phyloP scores from a whole-genome alignment of 345 rosid species.

The Limnanthes douglasii region DNA sequence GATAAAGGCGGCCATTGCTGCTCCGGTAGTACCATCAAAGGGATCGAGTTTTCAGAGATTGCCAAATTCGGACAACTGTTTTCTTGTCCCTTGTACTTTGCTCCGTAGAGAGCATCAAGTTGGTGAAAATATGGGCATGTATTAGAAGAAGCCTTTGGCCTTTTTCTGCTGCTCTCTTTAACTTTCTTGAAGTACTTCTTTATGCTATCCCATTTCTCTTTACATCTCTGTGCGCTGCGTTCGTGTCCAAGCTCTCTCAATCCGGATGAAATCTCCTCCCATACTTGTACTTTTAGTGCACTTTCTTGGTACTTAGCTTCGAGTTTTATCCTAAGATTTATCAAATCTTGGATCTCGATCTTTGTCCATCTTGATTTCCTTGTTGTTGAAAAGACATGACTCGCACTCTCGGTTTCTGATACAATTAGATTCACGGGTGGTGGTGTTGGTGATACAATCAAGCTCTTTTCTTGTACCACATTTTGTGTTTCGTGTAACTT shows the following conservation, averaged over 20 bases:
- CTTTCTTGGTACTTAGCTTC: conserved; percentile 23
- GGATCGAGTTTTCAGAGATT: conserved; percentile 30
- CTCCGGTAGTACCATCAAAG: conserved; percentile 54
- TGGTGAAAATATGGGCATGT: conserved; percentile 41
- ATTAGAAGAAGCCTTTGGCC: conserved; percentile 40
- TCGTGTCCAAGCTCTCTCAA: conserved; percentile 33
- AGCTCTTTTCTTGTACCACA: too few relatives aligned
- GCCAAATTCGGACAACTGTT: conserved; percentile 12
- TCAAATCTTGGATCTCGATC: conserved; percentile 13
- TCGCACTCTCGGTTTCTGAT: too few relatives aligned
- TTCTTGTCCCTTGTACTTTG: conserved; percentile 21
- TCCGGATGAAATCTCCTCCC: conserved; percentile 35
- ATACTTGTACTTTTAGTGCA: conserved; percentile 31
- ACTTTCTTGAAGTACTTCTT: conserved; percentile 48
- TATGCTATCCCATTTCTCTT: conserved; percentile 49
- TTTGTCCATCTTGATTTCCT: conserved; percentile 23
- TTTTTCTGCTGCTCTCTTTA: conserved; percentile 31
- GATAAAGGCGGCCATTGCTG: conserved; percentile 56
- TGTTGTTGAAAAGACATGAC: too few relatives aligned
- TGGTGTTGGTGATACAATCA: conserved; percentile 6
- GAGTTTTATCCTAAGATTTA: conserved; percentile 8
- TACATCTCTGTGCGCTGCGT: conserved; percentile 32
- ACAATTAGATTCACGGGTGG: too few relatives aligned
- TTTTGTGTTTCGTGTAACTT: too few relatives aligned
- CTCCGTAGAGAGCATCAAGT: conserved; percentile 26